These are phyloP conservation scores for Trichoderma polysporum DNA, from an alignment of 2,329 filamentous ascomycete genomes.

Conservation along the genomic window DNA sequence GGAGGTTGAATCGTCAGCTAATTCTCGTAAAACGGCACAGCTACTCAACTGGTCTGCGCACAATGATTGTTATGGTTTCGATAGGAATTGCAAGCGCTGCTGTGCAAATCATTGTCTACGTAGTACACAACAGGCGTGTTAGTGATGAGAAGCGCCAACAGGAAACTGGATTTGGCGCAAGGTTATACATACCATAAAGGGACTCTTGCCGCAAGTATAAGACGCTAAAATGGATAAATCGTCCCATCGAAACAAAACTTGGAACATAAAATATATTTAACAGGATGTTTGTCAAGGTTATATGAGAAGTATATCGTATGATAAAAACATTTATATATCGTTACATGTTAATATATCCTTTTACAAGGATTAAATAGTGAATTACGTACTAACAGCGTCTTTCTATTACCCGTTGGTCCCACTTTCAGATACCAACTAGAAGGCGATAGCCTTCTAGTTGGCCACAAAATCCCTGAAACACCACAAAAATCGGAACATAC, in stretches of 20 bases:
- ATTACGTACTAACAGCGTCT: no score
- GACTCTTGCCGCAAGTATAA: neutral
- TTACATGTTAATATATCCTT: neutral
- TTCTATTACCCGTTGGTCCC: no score
- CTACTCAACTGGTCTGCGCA: slow-evolving; percentile 45
- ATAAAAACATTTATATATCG: neutral
- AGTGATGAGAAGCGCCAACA: slow-evolving; percentile 23
- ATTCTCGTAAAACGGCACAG: slow-evolving; percentile 26
- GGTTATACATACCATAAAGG: neutral
- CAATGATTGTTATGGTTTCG: slow-evolving; percentile 46
- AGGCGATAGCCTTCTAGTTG: no score
- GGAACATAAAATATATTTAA: neutral
- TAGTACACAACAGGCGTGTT: slow-evolving; percentile 38
- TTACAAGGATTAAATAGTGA: no score
- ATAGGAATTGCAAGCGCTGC: slow-evolving; percentile 41
- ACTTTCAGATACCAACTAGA: no score
- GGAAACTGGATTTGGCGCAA: neutral
- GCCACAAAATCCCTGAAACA: no score
- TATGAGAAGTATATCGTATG: neutral
- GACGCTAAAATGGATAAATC: neutral
- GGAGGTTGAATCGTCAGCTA: no score
- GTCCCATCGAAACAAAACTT: neutral
- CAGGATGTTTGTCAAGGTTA: no score
- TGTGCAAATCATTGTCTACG: slow-evolving; percentile 42
- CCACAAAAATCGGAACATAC: no score